These are phyloP conservation scores for Colletotrichum paranaense DNA, from an alignment of 2,329 filamentous ascomycete species.

Conservation along the genomic window DNA sequence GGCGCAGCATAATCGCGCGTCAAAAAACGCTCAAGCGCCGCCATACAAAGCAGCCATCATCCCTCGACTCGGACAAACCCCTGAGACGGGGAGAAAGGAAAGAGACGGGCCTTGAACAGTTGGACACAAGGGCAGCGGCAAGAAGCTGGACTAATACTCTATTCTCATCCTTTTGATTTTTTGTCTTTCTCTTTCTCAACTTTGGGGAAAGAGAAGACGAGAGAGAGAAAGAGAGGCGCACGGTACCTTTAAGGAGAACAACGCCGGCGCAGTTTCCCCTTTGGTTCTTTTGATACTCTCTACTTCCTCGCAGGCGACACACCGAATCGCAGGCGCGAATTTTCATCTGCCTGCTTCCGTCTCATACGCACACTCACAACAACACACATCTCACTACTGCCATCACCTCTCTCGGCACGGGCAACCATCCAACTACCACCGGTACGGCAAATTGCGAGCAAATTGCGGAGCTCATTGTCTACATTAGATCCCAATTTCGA, in stretches of 20 bases:
- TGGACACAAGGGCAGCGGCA: neutral
- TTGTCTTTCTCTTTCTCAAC: neutral
- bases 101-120: conserved; percentile 3
- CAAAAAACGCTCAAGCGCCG: conserved; percentile 53
- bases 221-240: neutral
- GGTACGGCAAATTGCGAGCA: neutral
- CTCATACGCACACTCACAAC: neutral
- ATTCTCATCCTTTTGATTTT: neutral
- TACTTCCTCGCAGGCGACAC: neutral
- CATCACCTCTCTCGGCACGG: neutral
- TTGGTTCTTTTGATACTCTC: neutral
- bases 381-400: neutral
- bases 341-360: neutral
- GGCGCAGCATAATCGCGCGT: conserved; percentile 60
- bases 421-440: neutral
- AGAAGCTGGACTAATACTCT: neutral
- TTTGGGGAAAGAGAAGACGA: neutral
- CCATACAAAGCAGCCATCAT: conserved; percentile 33
- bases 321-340: neutral
- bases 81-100: conserved; percentile 12
- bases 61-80: conserved; percentile 32
- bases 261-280: conserved; percentile 1
- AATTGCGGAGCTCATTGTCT: too few species aligned
- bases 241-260: neutral
- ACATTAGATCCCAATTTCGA: too few species aligned